These are phyloP conservation scores for Adiantum capillusveneris DNA, from an alignment of 75 land plant species.

Conservation along the genomic window DNA sequence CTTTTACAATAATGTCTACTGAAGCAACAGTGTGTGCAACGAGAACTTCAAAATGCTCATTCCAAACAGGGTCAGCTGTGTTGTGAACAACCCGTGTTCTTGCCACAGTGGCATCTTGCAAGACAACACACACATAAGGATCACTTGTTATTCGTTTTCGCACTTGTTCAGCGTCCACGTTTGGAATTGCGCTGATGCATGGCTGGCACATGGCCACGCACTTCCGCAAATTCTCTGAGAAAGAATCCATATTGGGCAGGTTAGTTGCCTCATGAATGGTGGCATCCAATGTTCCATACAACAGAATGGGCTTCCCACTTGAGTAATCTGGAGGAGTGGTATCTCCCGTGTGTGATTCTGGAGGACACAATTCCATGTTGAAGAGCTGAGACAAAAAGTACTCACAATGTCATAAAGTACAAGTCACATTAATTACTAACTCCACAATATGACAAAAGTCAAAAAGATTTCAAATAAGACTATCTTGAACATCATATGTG, in stretches of 20 bases:
- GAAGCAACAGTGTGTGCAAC: constrained; percentile 70
- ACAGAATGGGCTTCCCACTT: constrained; percentile 10
- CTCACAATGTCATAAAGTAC: no score
- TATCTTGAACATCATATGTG: no score
- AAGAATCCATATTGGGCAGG: constrained; percentile 81
- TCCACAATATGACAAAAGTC: no score
- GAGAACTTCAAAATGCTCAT: constrained; percentile 66
- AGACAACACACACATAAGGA: constrained; percentile 65
- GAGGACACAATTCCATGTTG: no score
- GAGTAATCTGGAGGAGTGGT: no score
- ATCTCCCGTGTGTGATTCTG: no score
- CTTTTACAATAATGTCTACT: constrained; percentile 63
- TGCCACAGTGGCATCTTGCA: constrained; percentile 51
- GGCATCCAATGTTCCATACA: constrained; percentile 72
- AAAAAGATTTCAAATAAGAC: no score
- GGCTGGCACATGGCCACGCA: constrained; percentile 27
- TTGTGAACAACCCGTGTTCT: constrained; percentile 64
- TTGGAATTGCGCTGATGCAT: constrained; percentile 13
- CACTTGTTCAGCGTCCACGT: constrained; percentile 9
- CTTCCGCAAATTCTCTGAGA: constrained; percentile 50
- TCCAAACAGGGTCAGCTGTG: constrained; percentile 62
- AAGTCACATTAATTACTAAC: no score
- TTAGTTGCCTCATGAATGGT: constrained; percentile 47
- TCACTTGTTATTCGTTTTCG: constrained; percentile 59
- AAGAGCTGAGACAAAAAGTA: no score